Conservation (phyloP, 1,284 basidiomycete species). For the Ganoderma lucidum region DNA sequence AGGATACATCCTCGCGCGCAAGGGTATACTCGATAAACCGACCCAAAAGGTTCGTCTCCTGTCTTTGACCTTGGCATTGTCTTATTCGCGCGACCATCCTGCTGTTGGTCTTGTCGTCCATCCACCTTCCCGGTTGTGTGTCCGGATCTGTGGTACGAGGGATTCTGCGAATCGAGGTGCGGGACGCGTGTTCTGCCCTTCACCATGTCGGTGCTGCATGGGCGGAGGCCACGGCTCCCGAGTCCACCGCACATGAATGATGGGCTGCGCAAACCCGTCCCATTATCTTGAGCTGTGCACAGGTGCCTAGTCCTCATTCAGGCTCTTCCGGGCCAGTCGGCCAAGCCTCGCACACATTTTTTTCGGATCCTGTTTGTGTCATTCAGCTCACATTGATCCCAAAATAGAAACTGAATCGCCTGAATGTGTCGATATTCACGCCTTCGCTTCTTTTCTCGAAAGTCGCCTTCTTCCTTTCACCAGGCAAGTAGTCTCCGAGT, state of each 20-base stretch:
- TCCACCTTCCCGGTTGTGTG: background rate
- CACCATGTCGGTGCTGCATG: background rate
- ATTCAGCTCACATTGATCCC: background rate
- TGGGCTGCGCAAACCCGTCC: background rate
- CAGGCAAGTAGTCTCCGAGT: conserved; percentile 51
- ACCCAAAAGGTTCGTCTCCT: conserved; percentile 79
- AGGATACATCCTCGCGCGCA: conserved; percentile 83
- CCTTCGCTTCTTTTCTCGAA: conserved; percentile 94
- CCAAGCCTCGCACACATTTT: conserved; percentile 6
- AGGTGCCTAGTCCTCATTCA: background rate
- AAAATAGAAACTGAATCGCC: conserved; percentile 73
- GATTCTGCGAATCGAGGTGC: background rate
- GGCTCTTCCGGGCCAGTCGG: background rate
- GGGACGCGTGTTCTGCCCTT: background rate
- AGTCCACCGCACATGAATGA: background rate
- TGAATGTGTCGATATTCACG: conserved; percentile 92
- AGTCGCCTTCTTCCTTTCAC: conserved; percentile 84
- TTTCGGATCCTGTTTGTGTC: background rate
- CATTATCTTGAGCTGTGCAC: background rate
- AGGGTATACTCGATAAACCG: conserved; percentile 87
- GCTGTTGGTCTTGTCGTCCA: background rate
- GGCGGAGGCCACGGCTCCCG: background rate
- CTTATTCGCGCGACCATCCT: background rate
- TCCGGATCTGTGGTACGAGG: background rate
- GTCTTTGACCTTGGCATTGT: background rate